Percentiles rank a stretch among this genome's conserved stretches.
These are phyloP conservation scores for Casuarina equisetifolia DNA, from an alignment of 306 rosid genomes.

Conservation along the genomic window DNA sequence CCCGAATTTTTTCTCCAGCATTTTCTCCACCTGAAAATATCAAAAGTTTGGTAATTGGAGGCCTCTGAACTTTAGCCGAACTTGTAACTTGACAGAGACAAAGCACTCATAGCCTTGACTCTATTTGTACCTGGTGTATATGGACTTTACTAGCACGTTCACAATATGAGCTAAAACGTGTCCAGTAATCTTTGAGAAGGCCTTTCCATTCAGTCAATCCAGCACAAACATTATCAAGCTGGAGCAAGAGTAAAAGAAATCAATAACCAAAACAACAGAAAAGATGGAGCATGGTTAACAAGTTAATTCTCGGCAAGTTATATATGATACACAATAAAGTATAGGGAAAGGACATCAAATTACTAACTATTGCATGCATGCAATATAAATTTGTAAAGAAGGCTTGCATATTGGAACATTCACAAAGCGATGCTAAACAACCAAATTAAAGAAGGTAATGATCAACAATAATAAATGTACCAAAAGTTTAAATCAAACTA, in stretches of 20 bases:
- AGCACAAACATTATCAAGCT: slow-evolving; percentile 98
- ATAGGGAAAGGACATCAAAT: background rate
- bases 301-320: background rate
- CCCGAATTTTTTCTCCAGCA: slow-evolving; percentile 89
- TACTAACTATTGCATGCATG: background rate
- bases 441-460: background rate
- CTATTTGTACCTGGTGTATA: slow-evolving; percentile 71
- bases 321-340: background rate
- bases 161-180: slow-evolving; percentile 83
- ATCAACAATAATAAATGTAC: background rate
- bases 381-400: background rate
- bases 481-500: slow-evolving; percentile 21
- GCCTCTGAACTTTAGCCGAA: background rate
- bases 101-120: slow-evolving; percentile 14
- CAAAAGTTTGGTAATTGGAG: slow-evolving; percentile 22
- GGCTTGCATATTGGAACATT: slow-evolving; percentile 6
- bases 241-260: slow-evolving; percentile 32
- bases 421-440: background rate
- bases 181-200: slow-evolving; percentile 94
- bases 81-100: slow-evolving; percentile 10
- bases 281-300: slow-evolving; percentile 5
- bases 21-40: slow-evolving; percentile 82
- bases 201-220: slow-evolving; percentile 98
- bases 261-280: slow-evolving; percentile 5
- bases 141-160: slow-evolving; percentile 64